Conservation (phyloP, 805 yeast species). For the Ogataea zsoltii region DNA sequence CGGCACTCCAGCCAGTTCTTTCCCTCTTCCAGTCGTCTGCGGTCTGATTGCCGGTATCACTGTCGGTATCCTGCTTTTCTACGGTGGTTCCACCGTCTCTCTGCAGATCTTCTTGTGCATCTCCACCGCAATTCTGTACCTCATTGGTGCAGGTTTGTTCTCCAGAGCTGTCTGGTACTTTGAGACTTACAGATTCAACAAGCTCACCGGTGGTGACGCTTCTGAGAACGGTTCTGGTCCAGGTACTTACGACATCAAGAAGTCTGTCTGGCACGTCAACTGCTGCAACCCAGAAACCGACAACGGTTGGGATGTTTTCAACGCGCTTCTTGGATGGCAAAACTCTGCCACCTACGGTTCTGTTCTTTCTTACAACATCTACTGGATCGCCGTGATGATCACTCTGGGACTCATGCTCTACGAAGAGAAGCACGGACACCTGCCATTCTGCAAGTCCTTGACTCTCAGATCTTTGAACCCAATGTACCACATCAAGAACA, state of each 20-base stretch:
- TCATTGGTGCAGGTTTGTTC: conserved; percentile 89
- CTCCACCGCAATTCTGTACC: conserved; percentile 85
- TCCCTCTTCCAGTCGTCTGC: conserved; percentile 89
- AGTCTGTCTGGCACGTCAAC: conserved; percentile 92
- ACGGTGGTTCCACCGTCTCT: conserved; percentile 80
- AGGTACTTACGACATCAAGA: conserved; percentile 83
- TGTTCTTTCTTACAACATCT: conserved; percentile 81
- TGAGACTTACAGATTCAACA: conserved; percentile 64
- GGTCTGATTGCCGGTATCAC: conserved; percentile 79
- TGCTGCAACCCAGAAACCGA: conserved; percentile 93
- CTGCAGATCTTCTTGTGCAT: conserved; percentile 82
- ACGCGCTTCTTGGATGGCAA: conserved; percentile 95
- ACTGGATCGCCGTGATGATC: conserved; percentile 74
- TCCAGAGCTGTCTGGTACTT: conserved; percentile 93
- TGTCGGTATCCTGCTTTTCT: conserved; percentile 73
- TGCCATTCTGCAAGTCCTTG: conserved; percentile 62
- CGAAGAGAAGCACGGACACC: conserved; percentile 83
- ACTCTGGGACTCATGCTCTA: conserved; percentile 62
- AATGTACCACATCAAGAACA: conserved; percentile 67
- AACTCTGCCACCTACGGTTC: conserved; percentile 95
- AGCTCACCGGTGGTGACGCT: conserved; percentile 88
- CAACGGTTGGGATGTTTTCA: conserved; percentile 97
- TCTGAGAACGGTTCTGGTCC: conserved; percentile 92
- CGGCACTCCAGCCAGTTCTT: conserved; percentile 50
- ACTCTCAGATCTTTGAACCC: conserved; percentile 62